A percentile compares a stretch with the other conserved stretches of the same genome.
phyloP scores from a whole-genome alignment of 2,329 filamentous ascomycete genomes.

The Zarea fungicola region DNA sequence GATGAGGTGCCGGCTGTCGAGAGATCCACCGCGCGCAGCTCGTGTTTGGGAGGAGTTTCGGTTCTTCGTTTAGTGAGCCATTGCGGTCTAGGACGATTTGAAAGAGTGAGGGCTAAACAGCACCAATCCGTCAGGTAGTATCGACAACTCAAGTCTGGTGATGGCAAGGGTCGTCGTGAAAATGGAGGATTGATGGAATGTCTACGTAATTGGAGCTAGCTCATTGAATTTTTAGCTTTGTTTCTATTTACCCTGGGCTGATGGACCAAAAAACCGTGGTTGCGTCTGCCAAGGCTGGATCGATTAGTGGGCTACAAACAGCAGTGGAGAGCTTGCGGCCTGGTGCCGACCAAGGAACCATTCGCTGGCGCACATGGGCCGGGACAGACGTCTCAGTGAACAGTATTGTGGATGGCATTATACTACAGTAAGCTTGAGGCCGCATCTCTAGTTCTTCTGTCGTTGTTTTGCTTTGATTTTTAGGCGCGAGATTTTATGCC shows the following conservation, averaged over 20 bases:
- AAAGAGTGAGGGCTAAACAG: background rate
- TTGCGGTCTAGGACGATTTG: background rate
- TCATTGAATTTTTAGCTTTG: slow-evolving; percentile 1
- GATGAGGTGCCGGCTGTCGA: too few species aligned
- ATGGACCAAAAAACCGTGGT: background rate
- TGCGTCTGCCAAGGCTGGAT: slow-evolving; percentile 1
- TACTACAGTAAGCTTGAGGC: background rate
- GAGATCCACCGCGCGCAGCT: too few species aligned
- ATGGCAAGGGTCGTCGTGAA: background rate
- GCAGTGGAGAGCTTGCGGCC: background rate
- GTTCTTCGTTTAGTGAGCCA: background rate
- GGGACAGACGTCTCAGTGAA: slow-evolving; percentile 1
- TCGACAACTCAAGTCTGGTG: background rate
- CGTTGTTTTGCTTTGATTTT: too few species aligned
- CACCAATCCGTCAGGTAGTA: too few species aligned
- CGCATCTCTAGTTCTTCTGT: too few species aligned
- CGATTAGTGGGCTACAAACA: background rate
- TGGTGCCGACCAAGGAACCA: too few species aligned
- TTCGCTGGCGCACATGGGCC: slow-evolving; percentile 12
- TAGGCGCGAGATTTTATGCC: too few species aligned
- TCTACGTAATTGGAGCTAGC: slow-evolving; percentile 3
- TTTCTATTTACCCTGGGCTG: background rate
- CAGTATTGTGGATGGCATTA: background rate
- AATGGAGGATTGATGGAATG: background rate
- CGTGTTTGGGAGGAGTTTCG: background rate